Base-by-base conservation (phyloP, 225 moss, liverwort and hornwort genomes). In the Pseudoscleropodium purum region DNA sequence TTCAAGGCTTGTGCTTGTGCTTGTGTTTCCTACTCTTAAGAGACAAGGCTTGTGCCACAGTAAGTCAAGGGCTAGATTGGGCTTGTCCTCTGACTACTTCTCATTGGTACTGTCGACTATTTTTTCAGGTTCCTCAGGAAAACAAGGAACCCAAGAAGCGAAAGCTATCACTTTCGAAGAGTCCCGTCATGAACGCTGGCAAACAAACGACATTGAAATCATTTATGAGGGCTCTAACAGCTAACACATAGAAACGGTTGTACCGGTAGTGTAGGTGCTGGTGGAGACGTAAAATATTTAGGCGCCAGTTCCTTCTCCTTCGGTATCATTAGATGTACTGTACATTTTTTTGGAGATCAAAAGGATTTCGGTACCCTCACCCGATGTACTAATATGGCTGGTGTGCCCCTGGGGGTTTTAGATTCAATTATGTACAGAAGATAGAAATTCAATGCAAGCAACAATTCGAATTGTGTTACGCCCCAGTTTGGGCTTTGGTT, bases 71-170 rank as follows among this genome's bases (percentile, higher is more conserved):
- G 20, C 49, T 33, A 37, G 24, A 30, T 39, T 12, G 19, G 45
- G 60, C 60, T 25, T 11, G 25, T 11, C 60, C 60, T 45, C 69
- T 45, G 15, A 45, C 77, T 47, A n/a, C 69, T 41, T 45, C 15
- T 12, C 66, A 49, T 74, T 52, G 61, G 7, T 49, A 31, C 6
- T 31, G 39, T 80, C 15, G 39, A 64, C 27, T 26, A 11, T 34
- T 82, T 60, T 66, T 75, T n/a, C 91, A 86, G 79, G 78, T 90
- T 49, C 65, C 68, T 24, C 91, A 91, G 81, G 94, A 94, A 68
- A 94, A 93, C 51, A 79, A 80, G 86, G 83, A 87, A 62, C 92
- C 90, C 31, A 94, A 88, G 77, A 91, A 83, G 91, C 87, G 90
- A 36, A 91, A 86, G 80, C 74, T 94, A 43, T 89, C 91, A 31